Conservation (phyloP, 495 filamentous ascomycete genomes). For the Aspergillus bertholletiae region DNA sequence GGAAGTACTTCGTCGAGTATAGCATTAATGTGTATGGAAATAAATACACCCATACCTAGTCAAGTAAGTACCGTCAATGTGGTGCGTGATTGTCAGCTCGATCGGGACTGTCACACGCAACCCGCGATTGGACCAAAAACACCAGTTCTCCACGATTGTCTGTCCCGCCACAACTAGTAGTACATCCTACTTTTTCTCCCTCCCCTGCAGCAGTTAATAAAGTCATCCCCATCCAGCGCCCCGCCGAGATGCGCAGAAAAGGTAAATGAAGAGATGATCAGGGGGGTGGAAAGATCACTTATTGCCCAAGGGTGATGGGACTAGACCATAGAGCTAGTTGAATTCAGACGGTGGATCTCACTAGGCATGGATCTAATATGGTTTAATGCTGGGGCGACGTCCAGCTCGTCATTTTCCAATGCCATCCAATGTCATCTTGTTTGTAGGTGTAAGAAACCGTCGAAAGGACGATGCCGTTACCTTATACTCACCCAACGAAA, state of each 20-base stretch:
- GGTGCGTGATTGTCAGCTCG: slow-evolving; percentile 19
- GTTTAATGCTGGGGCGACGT: neutral
- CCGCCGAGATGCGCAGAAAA: slow-evolving; percentile 14
- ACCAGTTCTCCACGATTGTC: slow-evolving; percentile 9
- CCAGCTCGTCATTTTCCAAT: neutral
- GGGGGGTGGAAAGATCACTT: slow-evolving; percentile 1
- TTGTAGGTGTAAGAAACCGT: slow-evolving; percentile 1
- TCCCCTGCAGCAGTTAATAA: slow-evolving; percentile 6
- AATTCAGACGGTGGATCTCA: slow-evolving; percentile 8
- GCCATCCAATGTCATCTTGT: neutral
- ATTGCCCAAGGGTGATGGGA: neutral
- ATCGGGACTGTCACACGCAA: slow-evolving; percentile 17
- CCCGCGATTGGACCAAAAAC: slow-evolving; percentile 19
- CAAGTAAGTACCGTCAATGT: slow-evolving; percentile 5
- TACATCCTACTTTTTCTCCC: neutral
- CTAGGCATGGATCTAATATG: neutral
- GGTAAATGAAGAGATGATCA: neutral
- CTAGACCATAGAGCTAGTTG: slow-evolving; percentile 6
- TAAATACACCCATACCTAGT: neutral
- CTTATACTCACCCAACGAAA: neutral
- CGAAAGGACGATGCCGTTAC: neutral
- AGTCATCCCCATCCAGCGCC: slow-evolving; percentile 5
- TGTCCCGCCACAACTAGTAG: neutral
- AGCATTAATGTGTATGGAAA: too few species aligned
- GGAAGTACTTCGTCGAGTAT: too few species aligned